phyloP scores from a whole-genome alignment of 2,329 filamentous ascomycete species.

The Berkeleyomyces basicola region DNA sequence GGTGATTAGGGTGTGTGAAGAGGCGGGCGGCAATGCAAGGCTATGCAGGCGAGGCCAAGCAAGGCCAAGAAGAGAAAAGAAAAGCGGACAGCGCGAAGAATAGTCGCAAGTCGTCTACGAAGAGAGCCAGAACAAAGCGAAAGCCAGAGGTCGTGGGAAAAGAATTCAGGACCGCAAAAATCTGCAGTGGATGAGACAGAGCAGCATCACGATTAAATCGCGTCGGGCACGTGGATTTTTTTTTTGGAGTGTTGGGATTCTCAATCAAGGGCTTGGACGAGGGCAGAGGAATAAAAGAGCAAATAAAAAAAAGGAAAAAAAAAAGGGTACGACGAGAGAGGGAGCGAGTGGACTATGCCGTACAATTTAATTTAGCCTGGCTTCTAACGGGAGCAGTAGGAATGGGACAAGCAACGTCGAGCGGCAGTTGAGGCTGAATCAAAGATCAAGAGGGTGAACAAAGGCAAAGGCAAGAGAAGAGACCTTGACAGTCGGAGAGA shows the following conservation, averaged over 20 bases:
- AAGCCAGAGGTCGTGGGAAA: not conserved
- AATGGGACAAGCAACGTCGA: not conserved
- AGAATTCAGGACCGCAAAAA: not conserved
- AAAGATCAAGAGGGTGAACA: not conserved
- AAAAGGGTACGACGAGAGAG: not conserved
- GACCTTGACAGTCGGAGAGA: not conserved
- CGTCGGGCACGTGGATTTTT: not conserved
- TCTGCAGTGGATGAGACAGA: not conserved
- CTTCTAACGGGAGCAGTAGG: not conserved
- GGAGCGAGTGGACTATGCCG: not conserved
- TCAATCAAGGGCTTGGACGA: not conserved
- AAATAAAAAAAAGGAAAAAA: not conserved
- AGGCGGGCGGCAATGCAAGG: not conserved
- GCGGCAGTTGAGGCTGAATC: not conserved
- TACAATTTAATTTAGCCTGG: not conserved
- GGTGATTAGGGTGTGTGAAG: not conserved
- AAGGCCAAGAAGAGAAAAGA: not conserved
- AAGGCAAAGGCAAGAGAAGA: not conserved
- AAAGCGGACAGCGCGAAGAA: not conserved
- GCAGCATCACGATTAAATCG: slow-evolving; percentile 1
- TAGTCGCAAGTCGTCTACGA: not conserved
- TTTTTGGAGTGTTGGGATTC: not conserved
- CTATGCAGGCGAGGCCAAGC: not conserved
- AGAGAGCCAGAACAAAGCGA: not conserved
- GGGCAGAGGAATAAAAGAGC: not conserved